phyloP scores from a whole-genome alignment of 208 protist species.

The Acanthamoeba healyi region DNA sequence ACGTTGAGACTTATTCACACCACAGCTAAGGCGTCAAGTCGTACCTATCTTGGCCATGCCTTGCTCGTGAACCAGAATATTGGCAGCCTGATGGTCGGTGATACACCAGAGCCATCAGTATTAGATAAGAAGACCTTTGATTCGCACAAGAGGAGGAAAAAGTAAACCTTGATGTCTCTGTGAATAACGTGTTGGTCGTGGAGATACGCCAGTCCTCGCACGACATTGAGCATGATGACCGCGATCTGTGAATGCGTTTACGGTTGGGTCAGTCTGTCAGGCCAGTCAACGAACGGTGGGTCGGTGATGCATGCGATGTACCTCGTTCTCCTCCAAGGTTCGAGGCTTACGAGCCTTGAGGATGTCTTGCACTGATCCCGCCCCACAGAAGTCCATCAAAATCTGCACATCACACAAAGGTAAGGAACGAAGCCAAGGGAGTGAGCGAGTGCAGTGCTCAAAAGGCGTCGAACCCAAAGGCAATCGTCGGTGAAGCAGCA shows the following conservation, averaged over 20 bases:
- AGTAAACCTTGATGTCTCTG: neutral
- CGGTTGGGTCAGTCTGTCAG: neutral
- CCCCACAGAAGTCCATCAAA: slow-evolving; percentile 43
- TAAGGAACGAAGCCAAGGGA: neutral
- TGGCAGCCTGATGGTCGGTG: neutral
- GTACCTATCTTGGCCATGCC: slow-evolving; percentile 47
- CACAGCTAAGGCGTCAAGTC: too few species aligned
- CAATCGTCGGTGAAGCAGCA: neutral
- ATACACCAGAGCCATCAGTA: neutral
- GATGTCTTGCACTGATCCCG: neutral
- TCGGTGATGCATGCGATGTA: neutral
- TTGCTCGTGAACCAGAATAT: slow-evolving; percentile 23
- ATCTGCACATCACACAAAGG: neutral
- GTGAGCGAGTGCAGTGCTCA: neutral
- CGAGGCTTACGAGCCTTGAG: neutral
- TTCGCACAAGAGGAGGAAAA: too few species aligned
- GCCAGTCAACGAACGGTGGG: neutral
- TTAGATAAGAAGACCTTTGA: neutral
- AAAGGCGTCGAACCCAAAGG: neutral
- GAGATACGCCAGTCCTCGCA: slow-evolving; percentile 24
- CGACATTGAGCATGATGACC: slow-evolving; percentile 1
- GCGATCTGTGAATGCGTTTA: neutral
- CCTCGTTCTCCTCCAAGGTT: neutral
- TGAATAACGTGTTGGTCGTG: slow-evolving; percentile 26
- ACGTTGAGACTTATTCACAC: neutral